A percentile compares a stretch with the other conserved stretches of the same genome.
phyloP scores from a whole-genome alignment of 2,329 filamentous ascomycete species.

The Trichoderma sp. region DNA sequence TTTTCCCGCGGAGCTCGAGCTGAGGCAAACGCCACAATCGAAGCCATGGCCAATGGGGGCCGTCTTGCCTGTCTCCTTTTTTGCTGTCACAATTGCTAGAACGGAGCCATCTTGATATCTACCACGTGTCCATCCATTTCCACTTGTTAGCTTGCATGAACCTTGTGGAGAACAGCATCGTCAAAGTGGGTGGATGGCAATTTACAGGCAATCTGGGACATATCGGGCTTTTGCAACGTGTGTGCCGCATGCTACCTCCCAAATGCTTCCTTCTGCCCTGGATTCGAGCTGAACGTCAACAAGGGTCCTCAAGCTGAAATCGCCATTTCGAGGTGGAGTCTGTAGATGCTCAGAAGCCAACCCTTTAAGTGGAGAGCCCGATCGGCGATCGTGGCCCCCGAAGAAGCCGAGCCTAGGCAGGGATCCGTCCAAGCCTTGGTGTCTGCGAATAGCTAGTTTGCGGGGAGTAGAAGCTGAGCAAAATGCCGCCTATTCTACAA shows the following conservation, averaged over 20 bases:
- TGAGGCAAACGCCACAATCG: not conserved
- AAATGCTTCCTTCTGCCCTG: not conserved
- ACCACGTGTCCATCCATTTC: not conserved
- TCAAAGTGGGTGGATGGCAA: not conserved
- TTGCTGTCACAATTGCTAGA: not conserved
- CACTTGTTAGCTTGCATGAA: not conserved
- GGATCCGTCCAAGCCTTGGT: not conserved
- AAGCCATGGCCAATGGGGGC: not conserved
- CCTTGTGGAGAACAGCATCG: not conserved
- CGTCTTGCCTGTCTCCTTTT: not conserved
- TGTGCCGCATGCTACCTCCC: not conserved
- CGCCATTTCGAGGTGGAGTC: not conserved
- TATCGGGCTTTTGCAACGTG: not conserved
- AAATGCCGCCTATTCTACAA: not conserved
- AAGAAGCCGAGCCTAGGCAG: conserved; percentile 10
- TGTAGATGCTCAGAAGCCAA: not conserved
- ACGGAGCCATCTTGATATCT: too few relatives aligned
- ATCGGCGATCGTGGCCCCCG: not conserved
- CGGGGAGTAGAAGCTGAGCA: not conserved
- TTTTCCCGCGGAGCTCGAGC: not conserved
- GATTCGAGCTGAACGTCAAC: not conserved
- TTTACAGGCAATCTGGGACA: not conserved
- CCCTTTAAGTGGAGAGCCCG: not conserved
- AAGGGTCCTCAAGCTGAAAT: not conserved
- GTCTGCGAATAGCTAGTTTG: not conserved